phyloP scores from a whole-genome alignment of 1,284 basidiomycete species.

The Sphagnurus paluster region DNA sequence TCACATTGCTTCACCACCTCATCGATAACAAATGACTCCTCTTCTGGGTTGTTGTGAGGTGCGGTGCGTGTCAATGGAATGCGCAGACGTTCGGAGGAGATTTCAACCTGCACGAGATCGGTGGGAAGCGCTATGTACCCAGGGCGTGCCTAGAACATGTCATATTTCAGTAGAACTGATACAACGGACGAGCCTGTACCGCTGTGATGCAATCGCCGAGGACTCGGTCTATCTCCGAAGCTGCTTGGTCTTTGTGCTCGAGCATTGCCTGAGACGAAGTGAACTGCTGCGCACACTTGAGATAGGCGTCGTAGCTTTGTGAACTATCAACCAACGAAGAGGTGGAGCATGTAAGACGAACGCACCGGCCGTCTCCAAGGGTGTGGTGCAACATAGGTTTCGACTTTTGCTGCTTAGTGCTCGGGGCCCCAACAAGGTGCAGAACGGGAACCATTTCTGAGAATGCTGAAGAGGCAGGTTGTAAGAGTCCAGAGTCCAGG shows the following conservation, averaged over 20 bases:
- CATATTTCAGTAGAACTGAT: too few species aligned
- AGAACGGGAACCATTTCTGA: slow-evolving; percentile 92
- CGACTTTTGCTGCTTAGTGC: slow-evolving; percentile 67
- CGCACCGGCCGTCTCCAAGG: slow-evolving; percentile 77
- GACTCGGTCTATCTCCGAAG: slow-evolving; percentile 79
- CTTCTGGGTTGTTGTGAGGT: slow-evolving; percentile 56
- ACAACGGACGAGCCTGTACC: too few species aligned
- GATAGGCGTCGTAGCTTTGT: slow-evolving; percentile 76
- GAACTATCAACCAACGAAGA: slow-evolving; percentile 2
- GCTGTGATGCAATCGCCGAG: slow-evolving; percentile 71
- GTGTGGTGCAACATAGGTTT: slow-evolving; percentile 83
- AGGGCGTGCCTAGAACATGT: slow-evolving; percentile 63
- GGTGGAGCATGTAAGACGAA: neutral
- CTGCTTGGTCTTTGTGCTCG: slow-evolving; percentile 52
- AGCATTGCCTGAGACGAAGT: slow-evolving; percentile 71
- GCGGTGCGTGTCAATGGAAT: slow-evolving; percentile 56
- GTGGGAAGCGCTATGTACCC: slow-evolving; percentile 90
- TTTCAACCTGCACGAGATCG: slow-evolving; percentile 74
- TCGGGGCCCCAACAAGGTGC: slow-evolving; percentile 89
- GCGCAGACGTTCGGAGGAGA: slow-evolving; percentile 66
- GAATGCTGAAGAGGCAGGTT: slow-evolving; percentile 51
- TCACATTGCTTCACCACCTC: slow-evolving; percentile 70
- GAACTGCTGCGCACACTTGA: slow-evolving; percentile 75
- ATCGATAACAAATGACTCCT: slow-evolving; percentile 73
- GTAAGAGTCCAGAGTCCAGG: neutral